Base-by-base conservation (phyloP, 352 stramenopile genomes). In the Phytophthora idaei region DNA sequence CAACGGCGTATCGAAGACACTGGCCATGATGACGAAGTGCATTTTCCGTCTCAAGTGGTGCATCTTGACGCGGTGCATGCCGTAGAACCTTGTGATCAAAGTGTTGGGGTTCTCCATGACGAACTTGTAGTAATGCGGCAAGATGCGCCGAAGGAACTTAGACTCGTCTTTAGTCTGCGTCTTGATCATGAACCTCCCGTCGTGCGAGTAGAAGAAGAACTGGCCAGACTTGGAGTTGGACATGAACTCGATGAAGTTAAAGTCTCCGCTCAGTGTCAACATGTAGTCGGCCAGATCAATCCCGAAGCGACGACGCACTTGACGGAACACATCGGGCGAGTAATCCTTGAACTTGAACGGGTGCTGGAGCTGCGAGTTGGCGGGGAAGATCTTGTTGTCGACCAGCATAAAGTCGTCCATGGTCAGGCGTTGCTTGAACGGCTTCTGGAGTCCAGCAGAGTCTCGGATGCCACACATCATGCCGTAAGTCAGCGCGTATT, bases 201-300 rank as follows among this genome's bases (percentile, higher is more conserved):
- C 97, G 75, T 98, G 93, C 8, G 96, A 99, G 69, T 99, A 99
- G 75, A 99, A 99, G 82, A 99, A 99, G 78, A 99, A 99, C 67
- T 99, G 96, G 4, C 97, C 97, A 73, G 90, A 98, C 80, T 99
- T 99, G 52, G 95, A 98, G 77, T 99, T 99, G 4, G 92, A 98
- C 77, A 99, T 97, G 79, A 99, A 99, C 84, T 99, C 95, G 66
- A 99, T 97, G 75, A 98, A 99, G 76, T 98, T 98, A 48, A 98
- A 97, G 60, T 97, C 92, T 5, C 91, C 92, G 53, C 87, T 93
- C n/a, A 97, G 77, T n/a, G 85, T 96, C 25, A 97, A 80, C 85
- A 97, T 96, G 80, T 97, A 97, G 39, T 96, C 89, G 12, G 81
- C 82, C 55, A 81, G 72, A 53, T 94, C 86, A 42, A 94, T 90